These are phyloP conservation scores for Pyrenophora seminiperda DNA, from an alignment of 2,329 filamentous ascomycete species.

Conservation along the genomic window DNA sequence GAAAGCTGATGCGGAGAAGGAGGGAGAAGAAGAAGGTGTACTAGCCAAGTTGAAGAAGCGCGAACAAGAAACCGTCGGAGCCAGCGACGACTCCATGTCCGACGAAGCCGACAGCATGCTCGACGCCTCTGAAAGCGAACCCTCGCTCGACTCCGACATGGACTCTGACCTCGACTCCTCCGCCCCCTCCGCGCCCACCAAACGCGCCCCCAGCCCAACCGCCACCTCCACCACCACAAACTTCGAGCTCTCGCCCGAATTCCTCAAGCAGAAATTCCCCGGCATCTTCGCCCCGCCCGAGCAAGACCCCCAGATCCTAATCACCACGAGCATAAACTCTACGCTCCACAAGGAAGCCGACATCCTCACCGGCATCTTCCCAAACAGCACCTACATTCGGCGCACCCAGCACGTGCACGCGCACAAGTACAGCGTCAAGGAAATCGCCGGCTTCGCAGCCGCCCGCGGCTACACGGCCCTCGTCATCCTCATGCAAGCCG, in stretches of 20 bases:
- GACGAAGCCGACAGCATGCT: constrained; percentile 72
- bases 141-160: constrained; percentile 52
- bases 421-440: constrained; percentile 89
- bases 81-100: constrained; percentile 21
- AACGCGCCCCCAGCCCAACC: constrained; percentile 61
- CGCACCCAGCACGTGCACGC: constrained; percentile 81
- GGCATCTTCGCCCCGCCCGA: constrained; percentile 60
- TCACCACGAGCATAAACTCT: constrained; percentile 89
- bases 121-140: constrained; percentile 52
- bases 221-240: constrained; percentile 62
- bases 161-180: constrained; percentile 53
- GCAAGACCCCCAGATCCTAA: constrained; percentile 77
- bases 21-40: constrained; percentile 38
- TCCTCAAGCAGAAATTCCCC: constrained; percentile 65
- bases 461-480: constrained; percentile 84
- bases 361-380: constrained; percentile 80
- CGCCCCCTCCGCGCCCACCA: constrained; percentile 50
- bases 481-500: constrained; percentile 83
- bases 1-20: constrained; percentile 18
- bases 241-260: constrained; percentile 64
- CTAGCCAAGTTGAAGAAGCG: constrained; percentile 42
- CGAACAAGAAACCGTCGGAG: constrained; percentile 22
- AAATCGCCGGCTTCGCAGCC: constrained; percentile 84
- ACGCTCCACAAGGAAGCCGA: constrained; percentile 83
- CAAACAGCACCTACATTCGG: constrained; percentile 78